Conservation (phyloP, 1,284 basidiomycete genomes). For the Cerrena zonata region DNA sequence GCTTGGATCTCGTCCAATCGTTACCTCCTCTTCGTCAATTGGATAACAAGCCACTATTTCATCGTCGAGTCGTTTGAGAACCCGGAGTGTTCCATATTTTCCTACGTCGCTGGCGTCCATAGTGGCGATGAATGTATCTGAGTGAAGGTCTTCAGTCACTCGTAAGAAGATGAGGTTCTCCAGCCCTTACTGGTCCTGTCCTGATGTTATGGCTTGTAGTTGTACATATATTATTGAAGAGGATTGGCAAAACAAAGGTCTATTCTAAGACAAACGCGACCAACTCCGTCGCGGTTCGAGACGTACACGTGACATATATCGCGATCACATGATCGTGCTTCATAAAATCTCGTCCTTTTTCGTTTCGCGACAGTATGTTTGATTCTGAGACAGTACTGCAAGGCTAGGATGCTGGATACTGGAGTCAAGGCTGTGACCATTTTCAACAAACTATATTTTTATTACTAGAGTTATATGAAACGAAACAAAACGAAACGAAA, state of each 20-base stretch:
- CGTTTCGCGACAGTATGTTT: no score
- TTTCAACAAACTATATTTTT: no score
- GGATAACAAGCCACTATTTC: conserved; percentile 57
- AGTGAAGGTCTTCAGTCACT: not conserved
- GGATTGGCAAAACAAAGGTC: no score
- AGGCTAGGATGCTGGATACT: no score
- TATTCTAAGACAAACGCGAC: no score
- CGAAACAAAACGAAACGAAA: no score
- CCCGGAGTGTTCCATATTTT: conserved; percentile 53
- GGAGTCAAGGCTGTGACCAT: no score
- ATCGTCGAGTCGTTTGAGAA: conserved; percentile 48
- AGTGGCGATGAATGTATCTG: not conserved
- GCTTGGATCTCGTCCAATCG: conserved; percentile 56
- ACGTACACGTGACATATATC: not conserved
- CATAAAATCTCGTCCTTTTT: not conserved
- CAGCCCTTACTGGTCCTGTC: no score
- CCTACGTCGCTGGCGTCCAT: conserved; percentile 53
- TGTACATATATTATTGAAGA: not conserved
- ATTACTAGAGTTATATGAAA: no score
- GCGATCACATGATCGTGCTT: not conserved
- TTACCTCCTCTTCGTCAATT: conserved; percentile 60
- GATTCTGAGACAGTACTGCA: no score
- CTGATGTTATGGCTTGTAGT: no score
- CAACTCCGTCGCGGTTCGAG: not conserved
- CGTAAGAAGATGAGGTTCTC: not conserved